Percentiles rank a stretch among this genome's conserved stretches.
These are phyloP conservation scores for Plasmopara viticola DNA, from an alignment of 352 stramenopile species.

Conservation along the genomic window DNA sequence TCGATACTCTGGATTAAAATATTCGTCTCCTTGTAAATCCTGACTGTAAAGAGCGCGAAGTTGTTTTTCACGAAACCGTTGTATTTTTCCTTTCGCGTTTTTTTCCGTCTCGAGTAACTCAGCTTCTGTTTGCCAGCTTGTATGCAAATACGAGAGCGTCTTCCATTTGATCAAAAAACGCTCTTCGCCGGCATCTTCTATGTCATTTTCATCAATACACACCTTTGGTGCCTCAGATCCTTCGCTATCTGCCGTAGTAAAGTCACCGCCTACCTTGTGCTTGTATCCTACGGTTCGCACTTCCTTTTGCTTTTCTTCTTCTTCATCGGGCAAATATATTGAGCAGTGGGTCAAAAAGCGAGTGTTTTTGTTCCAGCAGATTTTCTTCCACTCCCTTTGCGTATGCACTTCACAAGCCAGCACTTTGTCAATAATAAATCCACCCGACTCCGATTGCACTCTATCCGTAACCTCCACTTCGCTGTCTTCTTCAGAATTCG, in stretches of 20 bases:
- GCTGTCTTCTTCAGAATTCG: slow-evolving; percentile 20
- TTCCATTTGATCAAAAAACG: slow-evolving; percentile 91
- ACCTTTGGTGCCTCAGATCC: slow-evolving; percentile 2
- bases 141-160: slow-evolving; percentile 84
- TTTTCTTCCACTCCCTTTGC: slow-evolving; percentile 70
- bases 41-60: slow-evolving; percentile 38
- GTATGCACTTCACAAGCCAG: slow-evolving; percentile 74
- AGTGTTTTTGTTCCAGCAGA: slow-evolving; percentile 65
- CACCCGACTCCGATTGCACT: slow-evolving; percentile 35
- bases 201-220: slow-evolving; percentile 16
- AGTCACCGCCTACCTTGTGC: slow-evolving; percentile 6
- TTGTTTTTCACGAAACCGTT: slow-evolving; percentile 81
- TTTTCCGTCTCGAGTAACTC: slow-evolving; percentile 78
- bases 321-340: slow-evolving; percentile 65
- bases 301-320: slow-evolving; percentile 14
- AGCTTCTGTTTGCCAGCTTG: slow-evolving; percentile 86
- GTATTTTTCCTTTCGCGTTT: slow-evolving; percentile 81
- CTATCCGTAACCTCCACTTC: slow-evolving; percentile 11
- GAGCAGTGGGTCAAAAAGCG: slow-evolving; percentile 73
- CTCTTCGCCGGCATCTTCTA: slow-evolving; percentile 49
- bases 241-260: neutral
- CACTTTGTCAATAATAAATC: slow-evolving; percentile 82
- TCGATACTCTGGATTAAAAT: slow-evolving; percentile 87
- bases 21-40: slow-evolving; percentile 73
- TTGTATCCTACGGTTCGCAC: slow-evolving; percentile 1